phyloP scores from a whole-genome alignment of 306 rosid genomes.

The Casuarina glauca region DNA sequence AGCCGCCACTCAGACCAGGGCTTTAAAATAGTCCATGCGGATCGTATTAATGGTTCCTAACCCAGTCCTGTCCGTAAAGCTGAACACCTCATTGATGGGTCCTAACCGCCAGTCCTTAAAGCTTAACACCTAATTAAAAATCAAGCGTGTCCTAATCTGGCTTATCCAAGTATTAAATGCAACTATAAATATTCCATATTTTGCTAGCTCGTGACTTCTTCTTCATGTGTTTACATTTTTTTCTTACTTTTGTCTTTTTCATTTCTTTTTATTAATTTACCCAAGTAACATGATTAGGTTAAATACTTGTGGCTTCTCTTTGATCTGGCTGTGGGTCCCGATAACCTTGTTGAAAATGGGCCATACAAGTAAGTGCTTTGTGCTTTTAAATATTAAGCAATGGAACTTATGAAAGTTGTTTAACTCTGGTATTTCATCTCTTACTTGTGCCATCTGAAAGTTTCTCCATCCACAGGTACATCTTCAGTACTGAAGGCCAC shows the following conservation, averaged over 20 bases:
- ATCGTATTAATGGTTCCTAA: not conserved
- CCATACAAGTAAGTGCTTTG: conserved; percentile 81
- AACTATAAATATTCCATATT: not conserved
- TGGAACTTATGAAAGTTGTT: conserved; percentile 14
- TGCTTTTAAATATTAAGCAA: conserved; percentile 20
- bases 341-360: conserved; percentile 93
- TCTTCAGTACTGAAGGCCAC: conserved; percentile 98
- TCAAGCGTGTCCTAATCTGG: not conserved
- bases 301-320: conserved; percentile 98
- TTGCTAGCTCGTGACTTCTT: conserved; percentile 1
- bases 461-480: conserved; percentile 50
- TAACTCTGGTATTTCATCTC: conserved; percentile 3
- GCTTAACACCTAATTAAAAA: not conserved
- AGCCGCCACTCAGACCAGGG: not conserved
- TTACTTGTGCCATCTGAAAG: conserved; percentile 11
- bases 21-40: not conserved
- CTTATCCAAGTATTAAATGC: not conserved
- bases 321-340: conserved; percentile 92
- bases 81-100: not conserved
- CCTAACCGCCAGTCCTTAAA: not conserved
- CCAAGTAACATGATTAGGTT: conserved; percentile 49
- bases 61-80: not conserved
- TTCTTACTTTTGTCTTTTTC: conserved; percentile 13
- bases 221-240: conserved; percentile 4
- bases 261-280: conserved; percentile 26